A percentile compares a stretch with the other conserved stretches of the same genome.
These are phyloP conservation scores for Aspergillus aculeatinus DNA, from an alignment of 2,329 filamentous ascomycete species.

Conservation along the genomic window DNA sequence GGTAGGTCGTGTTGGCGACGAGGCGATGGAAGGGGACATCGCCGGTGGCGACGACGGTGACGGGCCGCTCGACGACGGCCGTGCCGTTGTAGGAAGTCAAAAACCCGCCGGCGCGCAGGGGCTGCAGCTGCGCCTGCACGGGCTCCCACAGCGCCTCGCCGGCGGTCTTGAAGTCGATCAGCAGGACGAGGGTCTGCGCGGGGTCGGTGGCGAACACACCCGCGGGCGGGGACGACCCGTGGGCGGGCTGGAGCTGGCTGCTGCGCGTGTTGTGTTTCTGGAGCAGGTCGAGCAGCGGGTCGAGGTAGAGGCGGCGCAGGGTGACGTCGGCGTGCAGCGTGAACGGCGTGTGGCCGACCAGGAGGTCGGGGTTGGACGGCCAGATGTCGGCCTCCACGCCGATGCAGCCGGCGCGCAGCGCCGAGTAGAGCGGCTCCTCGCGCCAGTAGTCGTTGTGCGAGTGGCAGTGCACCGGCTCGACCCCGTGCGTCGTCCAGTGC, in stretches of 20 bases:
- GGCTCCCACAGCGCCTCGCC: conserved; percentile 36
- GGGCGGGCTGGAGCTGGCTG: conserved; percentile 5
- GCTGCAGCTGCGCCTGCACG: conserved; percentile 37
- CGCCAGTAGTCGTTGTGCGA: conserved; percentile 74
- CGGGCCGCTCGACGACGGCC: conserved; percentile 34
- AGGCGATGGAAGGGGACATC: conserved; percentile 45
- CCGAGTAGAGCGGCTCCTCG: conserved; percentile 61
- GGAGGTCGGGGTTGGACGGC: conserved; percentile 57
- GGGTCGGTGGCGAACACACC: conserved; percentile 60
- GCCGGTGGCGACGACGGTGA: conserved; percentile 51
- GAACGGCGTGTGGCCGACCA: conserved; percentile 62
- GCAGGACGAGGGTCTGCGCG: conserved; percentile 57
- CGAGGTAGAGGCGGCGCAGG: conserved; percentile 62
- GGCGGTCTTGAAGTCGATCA: conserved; percentile 69
- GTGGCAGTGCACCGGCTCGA: conserved; percentile 60
- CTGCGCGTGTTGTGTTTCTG: conserved; percentile 50
- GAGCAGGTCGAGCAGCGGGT: conserved; percentile 62
- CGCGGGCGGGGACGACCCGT: conserved; percentile 19
- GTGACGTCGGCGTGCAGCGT: conserved; percentile 58
- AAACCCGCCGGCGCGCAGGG: conserved; percentile 45
- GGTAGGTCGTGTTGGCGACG: conserved; percentile 40
- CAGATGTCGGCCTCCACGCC: conserved; percentile 71
- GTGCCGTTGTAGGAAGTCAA: conserved; percentile 47
- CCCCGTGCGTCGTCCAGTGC: conserved; percentile 28
- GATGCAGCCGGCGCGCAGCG: conserved; percentile 59